These are phyloP conservation scores for Candida orba DNA, from an alignment of 805 yeast genomes.

Conservation along the genomic window DNA sequence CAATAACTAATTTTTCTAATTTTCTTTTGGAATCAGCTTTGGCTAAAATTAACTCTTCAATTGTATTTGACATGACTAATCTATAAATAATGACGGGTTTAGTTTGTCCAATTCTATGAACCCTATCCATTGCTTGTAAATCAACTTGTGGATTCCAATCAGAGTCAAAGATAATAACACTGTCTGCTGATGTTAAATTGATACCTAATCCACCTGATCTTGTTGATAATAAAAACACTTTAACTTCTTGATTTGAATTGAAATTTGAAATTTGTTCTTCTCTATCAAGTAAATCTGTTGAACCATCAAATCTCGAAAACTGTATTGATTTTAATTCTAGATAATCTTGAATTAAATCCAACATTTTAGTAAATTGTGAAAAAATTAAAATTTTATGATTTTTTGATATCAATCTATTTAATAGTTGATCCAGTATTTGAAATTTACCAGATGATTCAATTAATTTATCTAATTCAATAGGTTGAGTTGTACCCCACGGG, in stretches of 20 bases:
- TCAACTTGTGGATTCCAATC: slow-evolving; percentile 99
- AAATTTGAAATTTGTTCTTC: slow-evolving; percentile 52
- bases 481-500: slow-evolving; percentile 53
- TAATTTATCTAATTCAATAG: slow-evolving; percentile 33
- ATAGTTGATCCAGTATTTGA: slow-evolving; percentile 57
- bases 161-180: slow-evolving; percentile 83
- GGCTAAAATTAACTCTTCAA: slow-evolving; percentile 76
- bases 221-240: slow-evolving; percentile 73
- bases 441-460: slow-evolving; percentile 66
- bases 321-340: slow-evolving; percentile 40
- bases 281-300: slow-evolving; percentile 57
- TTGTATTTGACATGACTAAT: slow-evolving; percentile 66
- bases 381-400: slow-evolving; percentile 75
- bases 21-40: slow-evolving; percentile 76
- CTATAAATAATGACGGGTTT: slow-evolving; percentile 80
- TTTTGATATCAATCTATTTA: slow-evolving; percentile 38
- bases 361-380: slow-evolving; percentile 76
- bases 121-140: slow-evolving; percentile 92
- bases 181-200: slow-evolving; percentile 79
- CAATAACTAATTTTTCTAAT: slow-evolving; percentile 69
- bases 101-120: slow-evolving; percentile 86
- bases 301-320: slow-evolving; percentile 70
- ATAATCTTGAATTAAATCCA: slow-evolving; percentile 80
- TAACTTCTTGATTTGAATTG: slow-evolving; percentile 18
- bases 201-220: slow-evolving; percentile 95